Base-by-base conservation (phyloP, 352 stramenopile species). In the Phytophthora ramorum region DNA sequence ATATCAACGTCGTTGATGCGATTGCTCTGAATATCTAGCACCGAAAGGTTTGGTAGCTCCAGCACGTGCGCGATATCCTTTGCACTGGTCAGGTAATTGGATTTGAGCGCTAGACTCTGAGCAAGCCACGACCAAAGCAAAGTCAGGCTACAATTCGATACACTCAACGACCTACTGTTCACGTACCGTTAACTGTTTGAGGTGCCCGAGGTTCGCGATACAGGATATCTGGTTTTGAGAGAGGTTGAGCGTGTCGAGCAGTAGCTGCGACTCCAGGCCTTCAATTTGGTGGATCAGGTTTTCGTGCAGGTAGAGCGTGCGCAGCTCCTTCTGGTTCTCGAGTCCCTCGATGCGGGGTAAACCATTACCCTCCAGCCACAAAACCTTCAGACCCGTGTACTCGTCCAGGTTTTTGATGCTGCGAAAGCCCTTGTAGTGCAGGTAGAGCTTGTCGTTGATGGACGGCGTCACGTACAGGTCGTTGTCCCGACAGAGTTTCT, bases 401-500 rank as follows among this genome's bases (percentile, higher is more conserved):
- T 97, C 88, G 16, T 98, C 94, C 41, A 99, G 78, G 60, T 99
- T 98, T 46, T 97, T 69, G 66, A 99, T 98, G 37, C 80, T 66
- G 19, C 79, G 79, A 58, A 98, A 99, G 34, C 96, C 96, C 74
- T 98, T 98, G 81, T 98, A 98, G 73, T 99, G 96, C 26, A 99
- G 75, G 64, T 99, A 99, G 34, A 99, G 81, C 58, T 97, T 98
- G 73, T 99, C 94, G 73, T 98, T 99, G 66, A 98, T 89, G 63
- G 75, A 58, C 22, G 96, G 89, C 38, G 93, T 98, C 47, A 89
- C 75, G 69, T 98, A 98, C 45, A 96, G 75, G 56, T 98, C 90
- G 53, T 93, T 83, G 45, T 98, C 92, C 12, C 88, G 85, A 62
- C 92, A 98, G 50, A 97, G 73, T 66, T 96, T 96, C 69, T 89